Conservation (phyloP, 1,139 yeast species). For the Magnusiomyces tetraspermus region DNA sequence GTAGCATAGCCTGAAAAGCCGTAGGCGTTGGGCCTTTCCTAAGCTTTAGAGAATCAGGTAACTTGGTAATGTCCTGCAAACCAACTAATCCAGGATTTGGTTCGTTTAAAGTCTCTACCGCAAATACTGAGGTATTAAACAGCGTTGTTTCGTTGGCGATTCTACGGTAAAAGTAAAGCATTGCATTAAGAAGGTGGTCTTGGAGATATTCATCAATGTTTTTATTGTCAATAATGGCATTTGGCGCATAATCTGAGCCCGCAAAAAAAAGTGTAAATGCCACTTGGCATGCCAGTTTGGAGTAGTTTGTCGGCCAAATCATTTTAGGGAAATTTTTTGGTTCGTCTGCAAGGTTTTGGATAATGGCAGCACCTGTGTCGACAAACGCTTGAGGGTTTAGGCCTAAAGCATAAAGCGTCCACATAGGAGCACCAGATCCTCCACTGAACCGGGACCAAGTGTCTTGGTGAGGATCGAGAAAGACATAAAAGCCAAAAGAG, state of each 20-base stretch:
- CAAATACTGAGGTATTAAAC: conserved; percentile 46
- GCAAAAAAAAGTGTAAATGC: conserved; percentile 85
- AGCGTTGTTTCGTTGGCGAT: conserved; percentile 47
- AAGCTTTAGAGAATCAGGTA: conserved; percentile 26
- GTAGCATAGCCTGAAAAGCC: conserved; percentile 30
- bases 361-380: conserved; percentile 60
- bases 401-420: conserved; percentile 96
- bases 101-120: conserved; percentile 75
- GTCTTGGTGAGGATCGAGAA: conserved; percentile 87
- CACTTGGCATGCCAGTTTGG: conserved; percentile 61
- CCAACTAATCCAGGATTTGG: conserved; percentile 39
- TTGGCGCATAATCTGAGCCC: conserved; percentile 61
- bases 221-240: conserved; percentile 52
- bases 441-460: conserved; percentile 79
- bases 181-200: conserved; percentile 45
- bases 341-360: conserved; percentile 46
- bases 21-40: conserved; percentile 30
- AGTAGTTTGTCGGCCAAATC: conserved; percentile 91
- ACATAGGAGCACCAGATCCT: conserved; percentile 93
- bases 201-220: conserved; percentile 73
- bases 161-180: conserved; percentile 43
- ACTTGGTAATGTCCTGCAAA: conserved; percentile 23
- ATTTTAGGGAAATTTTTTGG: conserved; percentile 58
- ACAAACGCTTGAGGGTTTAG: conserved; percentile 64
- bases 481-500: conserved; percentile 62